phyloP scores from a whole-genome alignment of 352 stramenopile genomes.

The Globisporangium splendens region DNA sequence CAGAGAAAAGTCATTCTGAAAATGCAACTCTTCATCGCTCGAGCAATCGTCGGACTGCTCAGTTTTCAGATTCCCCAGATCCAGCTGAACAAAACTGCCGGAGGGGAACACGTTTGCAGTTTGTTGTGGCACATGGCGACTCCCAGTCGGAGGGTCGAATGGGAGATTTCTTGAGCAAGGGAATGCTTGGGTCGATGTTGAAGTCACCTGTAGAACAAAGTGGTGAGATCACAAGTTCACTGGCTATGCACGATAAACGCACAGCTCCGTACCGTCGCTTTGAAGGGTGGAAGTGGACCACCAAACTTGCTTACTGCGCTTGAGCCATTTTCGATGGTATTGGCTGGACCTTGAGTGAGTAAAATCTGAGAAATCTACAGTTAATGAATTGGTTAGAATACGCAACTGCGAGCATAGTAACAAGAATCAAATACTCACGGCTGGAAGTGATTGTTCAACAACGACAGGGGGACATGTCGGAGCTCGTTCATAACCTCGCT shows the following conservation, averaged over 20 bases:
- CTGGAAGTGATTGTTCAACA: conserved; percentile 5
- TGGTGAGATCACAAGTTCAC: background rate
- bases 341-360: background rate
- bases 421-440: background rate
- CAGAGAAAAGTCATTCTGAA: conserved; percentile 53
- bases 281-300: background rate
- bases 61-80: conserved; percentile 6
- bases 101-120: conserved; percentile 7
- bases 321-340: background rate
- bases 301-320: background rate
- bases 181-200: background rate
- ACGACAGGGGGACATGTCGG: background rate
- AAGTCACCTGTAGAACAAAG: background rate
- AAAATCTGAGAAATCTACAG: background rate
- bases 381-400: background rate
- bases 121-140: background rate
- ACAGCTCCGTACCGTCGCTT: background rate
- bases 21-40: conserved; percentile 61
- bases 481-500: conserved; percentile 4
- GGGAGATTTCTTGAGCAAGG: background rate
- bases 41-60: conserved; percentile 33
- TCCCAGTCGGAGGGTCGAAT: background rate
- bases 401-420: background rate
- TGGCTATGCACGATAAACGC: too few species aligned
- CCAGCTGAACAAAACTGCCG: background rate